Evolutionary conservation across 2,329 filamentous ascomycete species (phyloP), one percentile per base, ranked within the genome.

Genomic region (Xylaria sp.): DNA sequence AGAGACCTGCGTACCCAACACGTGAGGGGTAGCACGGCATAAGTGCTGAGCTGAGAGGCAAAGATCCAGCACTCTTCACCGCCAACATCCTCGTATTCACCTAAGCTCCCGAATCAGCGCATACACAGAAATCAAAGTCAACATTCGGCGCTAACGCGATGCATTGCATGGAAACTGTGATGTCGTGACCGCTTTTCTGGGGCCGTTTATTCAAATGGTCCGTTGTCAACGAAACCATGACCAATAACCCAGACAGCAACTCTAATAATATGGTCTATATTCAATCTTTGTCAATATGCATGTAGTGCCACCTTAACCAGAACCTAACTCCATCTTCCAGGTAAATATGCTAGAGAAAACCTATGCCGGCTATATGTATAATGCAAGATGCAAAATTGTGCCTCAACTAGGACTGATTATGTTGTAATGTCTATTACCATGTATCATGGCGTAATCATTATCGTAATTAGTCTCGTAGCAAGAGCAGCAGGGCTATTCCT

Each of bases 1-100:
- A 36, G 48, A n/a, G 23, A 44, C 15, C 44, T 49, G 33, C 23
- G 26, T 28, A 28, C 36, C 31, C 31, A 38, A 5, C 6, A 38
- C 11, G 20, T 20, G 20, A 28, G 51, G 36, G 53, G 40, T n/a
- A 26, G 26, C 63, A 69, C 59, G 49, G 31, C 67, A 66, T 63
- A 63, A 63, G 67, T 56, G 63, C 63, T 69, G 59, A 66, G 44
- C 38, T 63, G 40, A 66, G 26, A 44, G 28, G 53, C 46, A 53
- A 58, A 15, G 33, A 51, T 28, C 60, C 40, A 38, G 13, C 3
- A 20, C 33, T 33, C 62, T 56, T 68, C 66, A 68, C 66, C 66
- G 66, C 66, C 38, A 60, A 60, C 20, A 26, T 44, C 31, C 13
- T 15, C 62, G 9, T 13, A 46, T 31, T 49, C 26, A 17, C n/a